Base-by-base conservation (phyloP, 768 basidiomycete genomes). In the Grammothele lineata region DNA sequence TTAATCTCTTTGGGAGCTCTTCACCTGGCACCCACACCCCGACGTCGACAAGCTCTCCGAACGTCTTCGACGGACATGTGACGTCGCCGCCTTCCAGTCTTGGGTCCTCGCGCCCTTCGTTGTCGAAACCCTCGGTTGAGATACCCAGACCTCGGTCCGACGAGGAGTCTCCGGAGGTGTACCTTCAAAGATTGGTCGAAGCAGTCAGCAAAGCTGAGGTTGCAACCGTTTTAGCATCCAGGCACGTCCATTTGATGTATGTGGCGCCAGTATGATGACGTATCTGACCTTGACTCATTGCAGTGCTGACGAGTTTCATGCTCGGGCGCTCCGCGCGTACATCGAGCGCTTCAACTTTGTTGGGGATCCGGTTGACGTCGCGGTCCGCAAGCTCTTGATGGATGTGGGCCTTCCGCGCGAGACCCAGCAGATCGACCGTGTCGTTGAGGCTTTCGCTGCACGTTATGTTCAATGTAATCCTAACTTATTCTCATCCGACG, bases 381-480 rank as follows among this genome's bases (percentile, higher is more conserved):
- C 96, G 17, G 69, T 99, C 34, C 85, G 96, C 33, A 83, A 82
- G 59, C 62, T 99, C 39, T 74, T 99, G 27, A 92, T 96, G 87
- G 83, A 93, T 57, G 81, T 96, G 19, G 81, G 88, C 32, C 76
- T 99, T 22, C 96, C 96, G 3, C 77, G 85, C 45, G 96, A 99
- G 71, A 97, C 96, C 2, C 96, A 99, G 63, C 95, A 98, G 66
- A 99, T 99, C 49, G 96, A 99, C 66, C 78, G 96, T 47, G 91
- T 97, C 39, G 91, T 99, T 59, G 93, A 98, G 67, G 89, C 91
- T 0, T 99, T 99, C 66, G 89, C 95, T 5, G 74, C 72, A 36
- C 79, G 87, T 50, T 99, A 96, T 66, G 68, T 82, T 48, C 71
- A 77, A 38, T 92, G 92, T 63, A 95, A 98, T 62, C 84, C 86